These are phyloP conservation scores for Penicillium daleae DNA, from an alignment of 495 filamentous ascomycete genomes.

Conservation along the genomic window DNA sequence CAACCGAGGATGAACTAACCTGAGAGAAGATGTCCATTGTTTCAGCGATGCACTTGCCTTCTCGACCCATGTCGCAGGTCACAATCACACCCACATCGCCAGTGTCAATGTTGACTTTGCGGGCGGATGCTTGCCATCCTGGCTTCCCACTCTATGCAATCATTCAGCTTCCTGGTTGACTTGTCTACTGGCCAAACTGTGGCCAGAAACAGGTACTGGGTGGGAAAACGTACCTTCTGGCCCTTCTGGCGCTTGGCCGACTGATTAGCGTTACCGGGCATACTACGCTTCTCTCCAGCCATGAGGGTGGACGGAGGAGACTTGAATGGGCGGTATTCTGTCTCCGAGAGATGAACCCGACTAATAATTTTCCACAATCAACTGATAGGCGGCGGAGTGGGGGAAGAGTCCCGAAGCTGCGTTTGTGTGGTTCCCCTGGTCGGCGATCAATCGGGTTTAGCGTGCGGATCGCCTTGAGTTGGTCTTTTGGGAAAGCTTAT, in stretches of 20 bases:
- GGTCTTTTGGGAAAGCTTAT: slow-evolving; percentile 8
- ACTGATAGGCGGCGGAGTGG: slow-evolving; percentile 9
- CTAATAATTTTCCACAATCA: slow-evolving; percentile 12
- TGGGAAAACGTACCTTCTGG: slow-evolving; percentile 41
- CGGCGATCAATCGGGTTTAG: slow-evolving; percentile 21
- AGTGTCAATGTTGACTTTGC: slow-evolving; percentile 54
- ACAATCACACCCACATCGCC: slow-evolving; percentile 89
- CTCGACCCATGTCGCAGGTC: slow-evolving; percentile 81
- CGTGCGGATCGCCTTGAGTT: slow-evolving; percentile 18
- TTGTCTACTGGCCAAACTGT: neutral
- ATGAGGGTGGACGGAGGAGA: slow-evolving; percentile 16
- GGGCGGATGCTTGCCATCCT: slow-evolving; percentile 33
- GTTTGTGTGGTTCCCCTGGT: slow-evolving; percentile 24
- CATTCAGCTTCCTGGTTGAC: slow-evolving; percentile 10
- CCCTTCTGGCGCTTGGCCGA: slow-evolving; percentile 45
- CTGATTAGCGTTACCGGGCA: slow-evolving; percentile 32
- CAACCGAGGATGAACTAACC: slow-evolving; percentile 46
- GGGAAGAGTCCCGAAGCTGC: slow-evolving; percentile 10
- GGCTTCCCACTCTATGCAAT: slow-evolving; percentile 36
- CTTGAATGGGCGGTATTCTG: neutral
- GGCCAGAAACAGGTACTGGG: slow-evolving; percentile 1
- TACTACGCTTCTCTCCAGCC: slow-evolving; percentile 39
- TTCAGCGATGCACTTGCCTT: slow-evolving; percentile 77
- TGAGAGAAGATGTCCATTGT: slow-evolving; percentile 73
- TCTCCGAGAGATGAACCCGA: neutral